Evolutionary conservation across 2,329 filamentous ascomycete species (phyloP), one percentile per base, ranked within the genome.

Genomic region (Diaporthe sp.): DNA sequence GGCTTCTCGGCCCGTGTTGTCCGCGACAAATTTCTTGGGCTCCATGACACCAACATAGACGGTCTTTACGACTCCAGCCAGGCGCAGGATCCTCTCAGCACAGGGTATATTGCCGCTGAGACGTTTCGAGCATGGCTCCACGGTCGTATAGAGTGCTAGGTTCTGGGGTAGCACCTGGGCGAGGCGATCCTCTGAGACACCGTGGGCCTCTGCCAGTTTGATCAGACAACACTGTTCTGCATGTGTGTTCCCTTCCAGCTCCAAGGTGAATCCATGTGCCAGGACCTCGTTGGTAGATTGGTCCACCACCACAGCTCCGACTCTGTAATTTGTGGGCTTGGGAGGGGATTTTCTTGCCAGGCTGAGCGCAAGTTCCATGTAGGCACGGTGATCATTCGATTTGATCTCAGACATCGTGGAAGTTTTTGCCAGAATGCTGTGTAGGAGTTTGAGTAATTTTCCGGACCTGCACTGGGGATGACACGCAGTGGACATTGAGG

Each of bases 161-260:
- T 90, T 85, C 46, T 88, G 84, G 0, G 90, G 88, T 10, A 93
- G 80, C 19, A 87, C 84, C 25, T 86, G 81, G 19, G 84, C 84
- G 6, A 95, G 87, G 0, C 84, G 82, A 71, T 90, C 89, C 78
- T 94, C 92, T 0, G 87, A 75, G 0, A 88, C 85, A 2, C 81
- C 81, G 73, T 90, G 82, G 77, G 86, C 79, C 65, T 85, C 80
- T 1, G 90, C 87, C 19, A 92, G 89, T 83, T 99, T 98, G 67
- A 92, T 85, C 74, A 99, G 89, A 81, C 95, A 98, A 84, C 94
- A 96, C 85, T 99, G 95, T 83, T 99, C 97, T 4, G 97, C 97
- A 82, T 99, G 97, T 0, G 97, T 98, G 85, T 99, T 99, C 57
- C 96, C 97, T 0, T 92, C 89, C 5, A 96, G 91, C 84, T 99